Evolutionary conservation across 164 flowering plant genomes (phyloP).

Genomic region (Santalum album): DNA sequence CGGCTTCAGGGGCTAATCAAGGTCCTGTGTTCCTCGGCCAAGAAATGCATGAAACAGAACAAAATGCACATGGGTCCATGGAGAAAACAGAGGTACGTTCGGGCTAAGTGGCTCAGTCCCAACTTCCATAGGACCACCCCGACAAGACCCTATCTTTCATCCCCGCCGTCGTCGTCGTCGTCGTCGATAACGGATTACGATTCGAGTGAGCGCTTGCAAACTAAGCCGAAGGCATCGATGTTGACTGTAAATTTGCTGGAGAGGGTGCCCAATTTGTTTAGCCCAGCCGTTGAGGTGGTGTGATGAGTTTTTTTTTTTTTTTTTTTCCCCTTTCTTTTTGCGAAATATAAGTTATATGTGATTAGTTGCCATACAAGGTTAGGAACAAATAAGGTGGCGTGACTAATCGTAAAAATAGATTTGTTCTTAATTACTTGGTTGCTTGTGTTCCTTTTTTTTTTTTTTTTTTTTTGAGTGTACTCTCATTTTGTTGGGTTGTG

Average conservation of each 20-base stretch:
- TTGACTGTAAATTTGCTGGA: constrained; percentile 19
- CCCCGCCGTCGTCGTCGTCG: neutral
- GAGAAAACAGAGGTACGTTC: constrained; percentile 85
- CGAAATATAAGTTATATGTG: no score
- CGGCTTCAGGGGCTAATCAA: constrained; percentile 44
- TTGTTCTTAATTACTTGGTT: no score
- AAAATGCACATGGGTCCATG: constrained; percentile 91
- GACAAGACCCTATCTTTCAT: neutral
- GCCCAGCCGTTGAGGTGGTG: constrained; percentile 9
- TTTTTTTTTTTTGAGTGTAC: no score
- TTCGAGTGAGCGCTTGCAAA: no score
- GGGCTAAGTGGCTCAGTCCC: constrained; percentile 75
- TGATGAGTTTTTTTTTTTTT: neutral
- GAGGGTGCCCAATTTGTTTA: constrained; percentile 12
- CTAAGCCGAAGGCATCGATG: constrained; percentile 15
- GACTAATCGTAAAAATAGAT: no score
- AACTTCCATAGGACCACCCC: constrained; percentile 17
- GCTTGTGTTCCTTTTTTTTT: no score
- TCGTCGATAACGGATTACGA: neutral
- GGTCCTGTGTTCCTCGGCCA: constrained; percentile 60
- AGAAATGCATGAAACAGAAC: constrained; percentile 83
- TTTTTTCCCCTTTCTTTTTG: neutral
- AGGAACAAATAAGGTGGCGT: no score
- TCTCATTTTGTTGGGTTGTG: no score
- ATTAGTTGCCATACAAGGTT: no score